Base-by-base conservation (phyloP, 495 filamentous ascomycete species). In the Aspergillus sclerotioniger region DNA sequence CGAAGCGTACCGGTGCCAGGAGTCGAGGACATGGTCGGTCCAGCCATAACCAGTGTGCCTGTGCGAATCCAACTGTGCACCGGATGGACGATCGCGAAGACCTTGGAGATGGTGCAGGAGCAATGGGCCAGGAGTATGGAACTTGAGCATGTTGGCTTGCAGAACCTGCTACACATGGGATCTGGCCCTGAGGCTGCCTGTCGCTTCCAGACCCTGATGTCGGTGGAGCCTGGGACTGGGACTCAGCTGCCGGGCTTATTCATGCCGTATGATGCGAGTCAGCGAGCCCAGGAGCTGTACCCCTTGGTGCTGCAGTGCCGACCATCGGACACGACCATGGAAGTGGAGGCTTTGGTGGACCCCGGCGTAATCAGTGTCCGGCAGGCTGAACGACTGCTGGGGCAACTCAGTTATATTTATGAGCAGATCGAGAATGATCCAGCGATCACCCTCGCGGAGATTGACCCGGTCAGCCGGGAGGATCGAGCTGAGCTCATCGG, bases 81-180 rank as follows among this genome's bases (percentile, higher is more conserved):
- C 17, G 13, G 35, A 10, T 6, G 37, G 2, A 55, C 51, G 1
- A 28, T 62, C 9, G 37, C 29, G 0, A 47, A 53, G 0, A 45
- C 47, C 15, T 13, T 67, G 1, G 8, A 1, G 10, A 32, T 20
- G 13, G 49, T 80, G 4, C 76, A 79, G 29, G 25, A 53, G 15
- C 58, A 69, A 56, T 64, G 61, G 28, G 59, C 48, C 9, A 54
- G 62, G 12, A 56, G 70, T 17, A 70, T 72, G 29, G 59, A 66
- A 6, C 72, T 69, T 49, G 67, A 78, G 39, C 77, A 80, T 29
- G 46, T 68, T 19, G 78, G 78, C 12, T 63, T 81, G 37, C 77
- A 80, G 53, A 67, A 72, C 41, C 72, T 80, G 37, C 63, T 64
- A 21, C 62, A 54, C 20, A 53, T 78, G 2, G 58, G 63, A 33